A percentile compares a stretch with the other conserved stretches of the same genome.
These are phyloP conservation scores for Microsporum ferrugineum DNA, from an alignment of 2,329 filamentous ascomycete species.

Conservation along the genomic window DNA sequence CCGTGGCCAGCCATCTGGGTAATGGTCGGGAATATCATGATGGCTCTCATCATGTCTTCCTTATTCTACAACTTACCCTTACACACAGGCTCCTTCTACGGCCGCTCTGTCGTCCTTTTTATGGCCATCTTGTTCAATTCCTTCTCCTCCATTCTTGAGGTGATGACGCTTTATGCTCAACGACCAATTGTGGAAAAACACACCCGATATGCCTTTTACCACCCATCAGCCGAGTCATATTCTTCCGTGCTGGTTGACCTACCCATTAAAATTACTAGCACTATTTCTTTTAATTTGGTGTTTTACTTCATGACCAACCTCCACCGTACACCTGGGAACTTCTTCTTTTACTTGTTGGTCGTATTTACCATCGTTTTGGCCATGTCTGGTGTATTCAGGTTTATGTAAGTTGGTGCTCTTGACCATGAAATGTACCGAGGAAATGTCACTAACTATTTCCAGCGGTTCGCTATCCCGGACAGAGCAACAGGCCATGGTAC, in stretches of 20 bases:
- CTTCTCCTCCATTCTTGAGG: constrained; percentile 65
- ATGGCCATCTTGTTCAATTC: constrained; percentile 59
- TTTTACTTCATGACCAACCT: constrained; percentile 84
- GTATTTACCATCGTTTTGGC: constrained; percentile 54
- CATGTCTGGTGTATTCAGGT: constrained; percentile 73
- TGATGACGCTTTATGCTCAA: constrained; percentile 32
- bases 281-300: constrained; percentile 62
- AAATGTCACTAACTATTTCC: constrained; percentile 25
- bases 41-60: constrained; percentile 65
- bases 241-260: constrained; percentile 69
- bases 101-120: constrained; percentile 66
- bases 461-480: constrained; percentile 64
- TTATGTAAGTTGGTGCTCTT: constrained; percentile 38
- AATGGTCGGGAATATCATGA: constrained; percentile 55
- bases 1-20: constrained; percentile 59
- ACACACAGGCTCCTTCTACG: constrained; percentile 63
- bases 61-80: constrained; percentile 66
- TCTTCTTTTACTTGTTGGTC: constrained; percentile 58
- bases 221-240: constrained; percentile 69
- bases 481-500: constrained; percentile 56
- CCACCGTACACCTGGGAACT: constrained; percentile 58
- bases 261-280: constrained; percentile 68
- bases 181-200: constrained; percentile 89
- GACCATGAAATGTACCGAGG: neutral
- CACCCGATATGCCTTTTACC: constrained; percentile 71